These are phyloP conservation scores for Globisporangium abappressorium DNA, from an alignment of 352 stramenopile genomes.

Conservation along the genomic window DNA sequence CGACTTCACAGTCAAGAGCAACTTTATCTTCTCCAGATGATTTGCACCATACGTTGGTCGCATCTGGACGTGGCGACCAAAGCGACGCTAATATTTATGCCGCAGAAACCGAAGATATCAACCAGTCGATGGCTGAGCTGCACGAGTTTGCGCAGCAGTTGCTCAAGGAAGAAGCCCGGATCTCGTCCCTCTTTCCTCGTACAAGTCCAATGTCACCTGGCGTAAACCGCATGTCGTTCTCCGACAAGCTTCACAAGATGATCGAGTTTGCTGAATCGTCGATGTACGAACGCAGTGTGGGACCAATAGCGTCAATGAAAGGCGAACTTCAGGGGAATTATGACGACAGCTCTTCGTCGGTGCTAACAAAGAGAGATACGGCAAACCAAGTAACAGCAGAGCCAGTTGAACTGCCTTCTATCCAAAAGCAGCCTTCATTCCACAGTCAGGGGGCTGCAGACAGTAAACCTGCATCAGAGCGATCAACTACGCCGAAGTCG, in stretches of 20 bases:
- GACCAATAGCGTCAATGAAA: not conserved
- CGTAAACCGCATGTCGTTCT: constrained; percentile 66
- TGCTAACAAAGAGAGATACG: not conserved
- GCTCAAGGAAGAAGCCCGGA: constrained; percentile 50
- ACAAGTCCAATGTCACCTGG: constrained; percentile 47
- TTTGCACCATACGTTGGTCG: not conserved
- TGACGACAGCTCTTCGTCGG: not conserved
- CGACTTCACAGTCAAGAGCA: not conserved
- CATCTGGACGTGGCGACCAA: not conserved
- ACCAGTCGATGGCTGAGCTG: constrained; percentile 45
- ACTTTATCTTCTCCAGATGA: not conserved
- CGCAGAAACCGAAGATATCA: constrained; percentile 13
- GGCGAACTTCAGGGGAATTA: not conserved
- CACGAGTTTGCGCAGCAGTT: constrained; percentile 63
- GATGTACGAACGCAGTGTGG: constrained; percentile 41
- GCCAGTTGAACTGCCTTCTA: constrained; percentile 1
- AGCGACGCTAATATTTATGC: not conserved
- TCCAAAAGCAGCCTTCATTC: constrained; percentile 6
- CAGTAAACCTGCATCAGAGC: constrained; percentile 4
- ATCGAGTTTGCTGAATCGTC: constrained; percentile 74
- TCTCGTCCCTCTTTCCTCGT: constrained; percentile 42
- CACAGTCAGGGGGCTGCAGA: not conserved
- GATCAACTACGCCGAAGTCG: constrained; percentile 4
- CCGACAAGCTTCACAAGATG: constrained; percentile 78
- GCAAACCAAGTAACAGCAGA: not conserved